Evolutionary conservation across 1,284 basidiomycete genomes (phyloP), one percentile per base, ranked within the genome.

Genomic region (Tilletia indica): DNA sequence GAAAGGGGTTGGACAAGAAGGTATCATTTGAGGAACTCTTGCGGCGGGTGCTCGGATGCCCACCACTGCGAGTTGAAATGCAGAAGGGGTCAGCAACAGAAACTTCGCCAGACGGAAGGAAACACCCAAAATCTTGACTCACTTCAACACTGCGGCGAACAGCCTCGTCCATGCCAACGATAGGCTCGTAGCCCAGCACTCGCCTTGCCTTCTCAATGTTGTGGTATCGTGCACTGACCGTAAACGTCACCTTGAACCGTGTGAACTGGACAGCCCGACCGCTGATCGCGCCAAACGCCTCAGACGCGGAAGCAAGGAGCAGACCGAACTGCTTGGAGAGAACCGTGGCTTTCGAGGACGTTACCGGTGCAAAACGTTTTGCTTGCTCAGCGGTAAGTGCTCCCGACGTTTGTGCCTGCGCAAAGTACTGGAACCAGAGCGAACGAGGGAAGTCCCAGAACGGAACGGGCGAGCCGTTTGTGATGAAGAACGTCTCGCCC

Each of bases 401-500:
- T 16, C 81, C 81, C 71, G 78, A 73, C 11, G 74, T 89, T 21
- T 34, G 19, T 8, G 61, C 36, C 12, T 64, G 36, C 8, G 4
- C 36, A 19, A 38, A 64, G 61, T 64, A 64, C 2, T 39, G 34
- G 61, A 89, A 87, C 94, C 94, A 99, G n/a, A 98, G 86, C 2
- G 89, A 86, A 9, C 94, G 89, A 34, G 91, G 88, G 83, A 97
- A 91, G 86, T 98, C 95, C 96, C 96, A 99, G 87, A 98, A 98
- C 82, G 92, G 92, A 72, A 92, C 88, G 0, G 95, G 96, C 84
- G 98, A 95, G 75, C 95, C 94, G 83, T 98, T 98, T 73, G 95
- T 97, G 86, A 99, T 93, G 87, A 96, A 97, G 87, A 97, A 99
- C 0, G 88, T 93, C 84, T 98, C 92, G 0, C 97, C 97, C 2